Base-by-base conservation (phyloP, 2,329 filamentous ascomycete species). In the Epichloe sp. region DNA sequence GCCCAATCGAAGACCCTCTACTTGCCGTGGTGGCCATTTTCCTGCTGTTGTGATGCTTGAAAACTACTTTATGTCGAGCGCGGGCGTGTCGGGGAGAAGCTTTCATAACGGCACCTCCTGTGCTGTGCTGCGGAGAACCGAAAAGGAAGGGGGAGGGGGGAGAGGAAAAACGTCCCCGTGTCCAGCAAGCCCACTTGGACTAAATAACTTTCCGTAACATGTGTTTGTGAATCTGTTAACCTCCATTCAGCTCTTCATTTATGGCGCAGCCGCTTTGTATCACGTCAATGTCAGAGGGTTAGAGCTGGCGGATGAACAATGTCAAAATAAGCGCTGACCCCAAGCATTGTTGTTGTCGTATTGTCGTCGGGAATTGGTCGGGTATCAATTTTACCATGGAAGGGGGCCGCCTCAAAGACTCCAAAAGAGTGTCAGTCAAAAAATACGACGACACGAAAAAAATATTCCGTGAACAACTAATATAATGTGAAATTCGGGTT, bases 281-380 rank as follows among this genome's bases (percentile, higher is more conserved):
- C 40, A 44, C 44, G 47, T 44, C 43, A 49, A 43, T 47, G 42
- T 49, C 35, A 19, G 35, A 5, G 47, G 12, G n/a, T 34, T 42
- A 34, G 31, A 21, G 19, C 35, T 23, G 7, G 41, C 10, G 38
- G 37, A 34, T 36, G 38, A 42, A 54, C 52, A 54, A 54, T 52
- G 40, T 40, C 11, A 31, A 47, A 12, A 14, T 45, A 6, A 31
- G 35, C 19, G 17, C 48, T 23, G 11, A 12, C 21, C 46, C 21
- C 17, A 47, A 23, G 49, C 26, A 38, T 55, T 54, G 52, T 57
- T 57, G 52, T 42, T 51, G 36, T 3, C 11, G 26, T 43, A 43
- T 36, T 38, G 37, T 52, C 45, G 49, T 57, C 57, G 57, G 57
- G 17, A 56, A 54, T 57, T 57, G 31, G 50, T 57, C 57, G 57